A percentile compares a stretch with the other conserved stretches of the same genome.
Conservation (phyloP, 306 rosid species). For the Rosa multiflora region DNA sequence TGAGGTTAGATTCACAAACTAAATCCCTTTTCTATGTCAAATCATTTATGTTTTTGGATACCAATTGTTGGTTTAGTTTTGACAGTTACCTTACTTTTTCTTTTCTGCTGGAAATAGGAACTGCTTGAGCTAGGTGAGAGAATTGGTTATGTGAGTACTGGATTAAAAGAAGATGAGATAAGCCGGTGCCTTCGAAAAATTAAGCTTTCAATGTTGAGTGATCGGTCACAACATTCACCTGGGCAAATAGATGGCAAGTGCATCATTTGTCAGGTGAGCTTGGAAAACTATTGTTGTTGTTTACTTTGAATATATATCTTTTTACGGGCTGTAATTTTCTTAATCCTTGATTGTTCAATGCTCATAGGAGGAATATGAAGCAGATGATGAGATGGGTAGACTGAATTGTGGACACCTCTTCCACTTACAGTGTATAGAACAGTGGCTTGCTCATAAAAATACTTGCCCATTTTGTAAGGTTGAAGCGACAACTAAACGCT, state of each 20-base stretch:
- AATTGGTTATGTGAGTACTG: slow-evolving; percentile 88
- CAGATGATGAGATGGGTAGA: slow-evolving; percentile 79
- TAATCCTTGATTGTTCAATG: not conserved
- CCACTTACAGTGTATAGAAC: slow-evolving; percentile 76
- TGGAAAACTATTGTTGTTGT: not conserved
- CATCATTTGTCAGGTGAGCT: slow-evolving; percentile 86
- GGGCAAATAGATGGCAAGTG: slow-evolving; percentile 66
- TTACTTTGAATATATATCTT: not conserved
- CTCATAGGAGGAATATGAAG: slow-evolving; percentile 85
- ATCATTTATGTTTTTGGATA: not conserved
- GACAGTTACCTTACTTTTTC: not conserved
- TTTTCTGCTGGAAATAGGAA: slow-evolving; percentile 46
- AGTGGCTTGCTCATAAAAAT: slow-evolving; percentile 88
- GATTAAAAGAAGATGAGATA: slow-evolving; percentile 82
- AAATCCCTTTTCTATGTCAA: not conserved
- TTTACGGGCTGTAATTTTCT: not conserved
- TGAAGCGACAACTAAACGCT: slow-evolving; percentile 54
- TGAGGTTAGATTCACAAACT: slow-evolving; percentile 46
- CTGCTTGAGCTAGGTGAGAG: slow-evolving; percentile 87
- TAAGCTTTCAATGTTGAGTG: slow-evolving; percentile 43
- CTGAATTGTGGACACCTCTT: slow-evolving; percentile 79
- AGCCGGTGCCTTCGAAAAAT: slow-evolving; percentile 51
- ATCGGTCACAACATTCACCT: slow-evolving; percentile 37
- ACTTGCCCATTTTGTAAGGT: slow-evolving; percentile 90
- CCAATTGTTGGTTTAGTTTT: not conserved